A percentile compares a stretch with the other conserved stretches of the same genome.
These are phyloP conservation scores for Sporothrix sp. DNA, from an alignment of 2,329 filamentous ascomycete genomes.

Conservation along the genomic window DNA sequence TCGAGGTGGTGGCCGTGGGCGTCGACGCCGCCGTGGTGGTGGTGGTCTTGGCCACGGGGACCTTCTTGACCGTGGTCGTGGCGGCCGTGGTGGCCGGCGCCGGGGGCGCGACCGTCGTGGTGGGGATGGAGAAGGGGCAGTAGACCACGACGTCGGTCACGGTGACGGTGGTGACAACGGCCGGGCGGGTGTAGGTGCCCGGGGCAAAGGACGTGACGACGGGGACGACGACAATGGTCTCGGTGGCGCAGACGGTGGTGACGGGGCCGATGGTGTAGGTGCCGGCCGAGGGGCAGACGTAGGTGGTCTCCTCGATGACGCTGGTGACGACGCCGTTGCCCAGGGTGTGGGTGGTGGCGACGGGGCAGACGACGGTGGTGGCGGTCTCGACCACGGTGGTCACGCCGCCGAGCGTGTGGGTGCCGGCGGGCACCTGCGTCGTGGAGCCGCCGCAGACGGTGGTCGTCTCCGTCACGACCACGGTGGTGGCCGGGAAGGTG, in stretches of 20 bases:
- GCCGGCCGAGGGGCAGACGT: slow-evolving; percentile 36
- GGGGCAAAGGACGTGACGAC: slow-evolving; percentile 54
- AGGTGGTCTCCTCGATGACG: slow-evolving; percentile 25
- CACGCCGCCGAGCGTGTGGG: slow-evolving; percentile 61
- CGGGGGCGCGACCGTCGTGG: slow-evolving; percentile 13
- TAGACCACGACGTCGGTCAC: slow-evolving; percentile 58
- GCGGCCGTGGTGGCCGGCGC: slow-evolving; percentile 19
- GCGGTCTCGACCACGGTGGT: slow-evolving; percentile 57
- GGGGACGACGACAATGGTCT: slow-evolving; percentile 53
- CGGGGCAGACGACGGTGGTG: slow-evolving; percentile 62
- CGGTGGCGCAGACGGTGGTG: slow-evolving; percentile 44
- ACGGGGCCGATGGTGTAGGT: slow-evolving; percentile 66
- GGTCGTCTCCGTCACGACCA: slow-evolving; percentile 56
- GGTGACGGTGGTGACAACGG: slow-evolving; percentile 57
- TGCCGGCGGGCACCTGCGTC: slow-evolving; percentile 53
- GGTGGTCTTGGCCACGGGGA: slow-evolving; percentile 19
- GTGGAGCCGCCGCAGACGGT: slow-evolving; percentile 56
- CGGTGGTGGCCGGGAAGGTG: slow-evolving; percentile 64
- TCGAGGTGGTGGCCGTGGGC: slow-evolving; percentile 19
- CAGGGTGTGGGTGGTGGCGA: slow-evolving; percentile 53
- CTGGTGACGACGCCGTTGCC: slow-evolving; percentile 50
- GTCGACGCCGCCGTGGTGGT: slow-evolving; percentile 17
- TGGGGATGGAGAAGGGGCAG: slow-evolving; percentile 54
- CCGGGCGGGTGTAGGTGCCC: slow-evolving; percentile 63
- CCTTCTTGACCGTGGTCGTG: slow-evolving; percentile 20